Evolutionary conservation across 1,284 basidiomycete genomes (phyloP), one percentile per base, ranked within the genome.

Genomic region (Rhodotorula sp.): DNA sequence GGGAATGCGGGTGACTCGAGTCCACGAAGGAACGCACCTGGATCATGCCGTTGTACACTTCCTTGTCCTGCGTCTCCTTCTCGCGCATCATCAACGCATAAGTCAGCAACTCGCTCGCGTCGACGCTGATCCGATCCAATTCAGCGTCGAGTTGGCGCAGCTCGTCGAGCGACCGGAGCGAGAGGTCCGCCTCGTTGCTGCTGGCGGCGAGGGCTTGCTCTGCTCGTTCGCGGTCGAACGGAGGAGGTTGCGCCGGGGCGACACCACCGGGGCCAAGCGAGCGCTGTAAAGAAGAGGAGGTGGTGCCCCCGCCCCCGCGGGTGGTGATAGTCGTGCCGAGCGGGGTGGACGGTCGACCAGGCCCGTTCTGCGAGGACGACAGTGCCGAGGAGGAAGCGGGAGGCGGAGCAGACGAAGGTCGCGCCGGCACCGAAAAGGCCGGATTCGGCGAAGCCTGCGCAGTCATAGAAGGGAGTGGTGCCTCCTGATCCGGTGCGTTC

Each of bases 41-140:
- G 30, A 76, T 76, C 75, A 76, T 76, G 12, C 68, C 70, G 54
- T 76, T 69, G 59, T 76, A 76, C 20, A 74, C 75, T 62, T 72
- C 75, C 55, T 66, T 68, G 46, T 76, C 75, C 53, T 69, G 68
- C 57, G 56, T 58, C 56, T 75, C 74, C 60, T 74, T 75, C 62
- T 76, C 75, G 33, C 75, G 45, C 69, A 58, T 51, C 53, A 74
- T 57, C 29, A 76, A 33, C n/a, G 71, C 69, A 58, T 74, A 66
- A 22, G 75, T 76, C 46, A 76, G 24, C 18, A 70, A 62, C n/a
- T 55, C 68, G 51, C 74, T 72, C 48, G 71, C 75, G 6, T 76
- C 72, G 22, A 68, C 67, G 42, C 66, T 69, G 33, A 74, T 59
- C 49, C 55, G 45, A 18, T 75, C 74, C 8, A 75, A 6, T 60